Conservation (phyloP, 73 alveolate species). For the Stentor roeselii region DNA sequence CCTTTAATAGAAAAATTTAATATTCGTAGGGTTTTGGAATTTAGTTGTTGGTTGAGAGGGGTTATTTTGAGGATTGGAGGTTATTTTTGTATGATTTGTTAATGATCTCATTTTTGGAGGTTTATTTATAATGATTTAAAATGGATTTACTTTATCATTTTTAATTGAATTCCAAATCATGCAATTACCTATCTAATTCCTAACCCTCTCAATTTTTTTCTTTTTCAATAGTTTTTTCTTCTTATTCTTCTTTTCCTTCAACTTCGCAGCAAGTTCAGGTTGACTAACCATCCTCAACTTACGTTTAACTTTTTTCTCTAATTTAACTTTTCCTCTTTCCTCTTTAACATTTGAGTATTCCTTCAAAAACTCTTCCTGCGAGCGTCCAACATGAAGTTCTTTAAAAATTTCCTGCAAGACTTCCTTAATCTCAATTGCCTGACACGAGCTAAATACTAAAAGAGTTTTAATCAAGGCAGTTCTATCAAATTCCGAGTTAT, state of each 20-base stretch:
- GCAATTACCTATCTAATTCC: too few species aligned
- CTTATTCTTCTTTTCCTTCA: not conserved
- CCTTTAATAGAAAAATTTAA: too few species aligned
- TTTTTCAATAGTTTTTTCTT: not conserved
- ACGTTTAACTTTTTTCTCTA: not conserved
- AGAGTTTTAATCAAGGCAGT: not conserved
- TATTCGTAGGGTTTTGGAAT: too few species aligned
- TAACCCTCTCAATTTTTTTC: not conserved
- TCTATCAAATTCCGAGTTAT: not conserved
- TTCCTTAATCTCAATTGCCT: not conserved
- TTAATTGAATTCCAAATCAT: too few species aligned
- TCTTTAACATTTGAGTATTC: not conserved
- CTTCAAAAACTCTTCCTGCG: conserved; percentile 5
- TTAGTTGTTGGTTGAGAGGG: too few species aligned
- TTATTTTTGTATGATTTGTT: too few species aligned
- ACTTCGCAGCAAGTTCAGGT: conserved; percentile 18
- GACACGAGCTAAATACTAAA: not conserved
- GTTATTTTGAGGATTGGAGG: too few species aligned
- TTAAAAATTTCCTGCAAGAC: not conserved
- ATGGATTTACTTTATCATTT: too few species aligned
- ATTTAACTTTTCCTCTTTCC: not conserved
- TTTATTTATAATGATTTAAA: too few species aligned
- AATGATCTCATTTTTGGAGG: too few species aligned
- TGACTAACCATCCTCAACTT: not conserved
- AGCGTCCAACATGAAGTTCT: not conserved